Percentiles rank a stretch among this genome's conserved stretches.
Conservation (phyloP, 768 basidiomycete species). For the Lactarius evosmus region DNA sequence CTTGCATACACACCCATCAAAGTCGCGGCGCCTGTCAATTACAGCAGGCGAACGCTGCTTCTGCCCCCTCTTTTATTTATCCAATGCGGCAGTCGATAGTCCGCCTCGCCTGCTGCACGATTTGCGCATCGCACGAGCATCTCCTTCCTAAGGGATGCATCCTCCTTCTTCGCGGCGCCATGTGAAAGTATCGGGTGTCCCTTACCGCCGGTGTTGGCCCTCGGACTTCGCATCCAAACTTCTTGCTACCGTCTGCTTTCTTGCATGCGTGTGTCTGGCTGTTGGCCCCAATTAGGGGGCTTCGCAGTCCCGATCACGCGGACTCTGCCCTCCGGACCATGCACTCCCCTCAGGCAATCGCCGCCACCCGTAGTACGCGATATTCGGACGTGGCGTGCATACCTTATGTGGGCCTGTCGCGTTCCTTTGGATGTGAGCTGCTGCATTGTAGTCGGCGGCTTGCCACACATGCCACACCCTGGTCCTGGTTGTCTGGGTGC, state of each 20-base stretch:
- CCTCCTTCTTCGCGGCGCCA: background rate
- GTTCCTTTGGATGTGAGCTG: background rate
- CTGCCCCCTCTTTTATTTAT: background rate
- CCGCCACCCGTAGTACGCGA: background rate
- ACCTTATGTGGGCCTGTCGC: background rate
- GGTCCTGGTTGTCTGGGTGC: background rate
- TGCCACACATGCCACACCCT: background rate
- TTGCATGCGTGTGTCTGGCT: background rate
- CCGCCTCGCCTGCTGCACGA: background rate
- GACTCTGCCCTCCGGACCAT: background rate
- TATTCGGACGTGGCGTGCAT: background rate
- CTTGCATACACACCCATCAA: background rate
- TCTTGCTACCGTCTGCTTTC: background rate
- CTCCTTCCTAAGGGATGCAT: background rate
- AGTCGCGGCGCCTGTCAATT: no score
- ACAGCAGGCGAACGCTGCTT: no score
- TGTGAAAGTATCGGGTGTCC: background rate
- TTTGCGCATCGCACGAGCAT: no score
- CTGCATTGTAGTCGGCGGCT: background rate
- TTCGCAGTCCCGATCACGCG: background rate
- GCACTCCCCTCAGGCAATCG: background rate
- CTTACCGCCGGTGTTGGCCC: background rate
- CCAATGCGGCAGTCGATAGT: background rate
- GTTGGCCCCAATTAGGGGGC: background rate
- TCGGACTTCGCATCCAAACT: background rate